Base-by-base conservation (phyloP, 1,284 basidiomycete species). In the Ceratobasidium theobromae region DNA sequence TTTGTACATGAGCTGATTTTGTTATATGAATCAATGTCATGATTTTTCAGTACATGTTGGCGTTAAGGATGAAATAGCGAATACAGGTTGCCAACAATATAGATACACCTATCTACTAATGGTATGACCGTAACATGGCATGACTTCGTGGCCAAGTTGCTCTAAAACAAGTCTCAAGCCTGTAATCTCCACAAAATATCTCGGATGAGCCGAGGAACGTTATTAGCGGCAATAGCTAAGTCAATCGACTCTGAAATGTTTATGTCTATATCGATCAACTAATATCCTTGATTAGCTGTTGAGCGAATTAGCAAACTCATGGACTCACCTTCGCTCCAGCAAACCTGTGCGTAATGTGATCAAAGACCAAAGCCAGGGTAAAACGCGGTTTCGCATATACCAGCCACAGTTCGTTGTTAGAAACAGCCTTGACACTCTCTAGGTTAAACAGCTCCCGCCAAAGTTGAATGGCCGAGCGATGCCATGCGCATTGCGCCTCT, bases 401-500 rank as follows among this genome's bases (percentile, higher is more conserved):
- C 12, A 62, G 33, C 57, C 57, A 62, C 1, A 62, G 46, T 33
- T 62, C 57, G 25, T 62, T 62, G 57, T 62, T 62, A 8, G 57
- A 62, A 9, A 62, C 57, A 12, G 57, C 57, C 25, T 35, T 46
- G n/a, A 62, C 46, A 21, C 57, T 62, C n/a, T 62, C 57, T 28
- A 62, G 30, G 30, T 62, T 45, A 21, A 62, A 62, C 32, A 62
- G 12, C 3, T 62, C 46, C 23, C 45, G 28, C 57, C 57, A 62
- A 27, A 62, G 57, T 25, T 62, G 57, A 25, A 62, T 62, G 3
- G 57, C 57, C 11, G 57, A 62, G 23, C 57, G 57, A 16, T 62
- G 57, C 57, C 57, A 62, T 16, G 57, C 45, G 33, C 57, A 62
- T 62, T 62, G 46, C 4, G 57, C 57, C 23, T 62, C 46, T 9